phyloP scores from a whole-genome alignment of 148 eudicot species.

The Simmondsia chinensis region DNA sequence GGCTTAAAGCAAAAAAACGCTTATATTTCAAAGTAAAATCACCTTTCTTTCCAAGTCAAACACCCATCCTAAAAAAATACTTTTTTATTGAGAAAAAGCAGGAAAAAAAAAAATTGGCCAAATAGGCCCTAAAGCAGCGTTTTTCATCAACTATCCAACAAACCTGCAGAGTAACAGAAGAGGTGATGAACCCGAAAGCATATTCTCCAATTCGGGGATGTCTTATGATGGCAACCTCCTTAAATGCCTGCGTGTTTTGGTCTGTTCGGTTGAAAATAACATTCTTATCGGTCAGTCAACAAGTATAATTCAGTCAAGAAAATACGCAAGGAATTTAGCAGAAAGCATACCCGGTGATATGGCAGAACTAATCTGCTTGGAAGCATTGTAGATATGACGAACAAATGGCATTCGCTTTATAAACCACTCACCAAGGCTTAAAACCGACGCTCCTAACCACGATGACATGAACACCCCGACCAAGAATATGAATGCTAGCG shows the following conservation, averaged over 20 bases:
- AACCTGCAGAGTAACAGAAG: slow-evolving; percentile 68
- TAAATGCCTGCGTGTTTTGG: slow-evolving; percentile 70
- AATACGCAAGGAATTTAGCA: not conserved
- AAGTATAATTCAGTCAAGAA: too few relatives aligned
- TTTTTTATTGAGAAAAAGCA: too few relatives aligned
- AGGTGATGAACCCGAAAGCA: slow-evolving; percentile 88
- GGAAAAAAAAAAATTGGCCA: too few relatives aligned
- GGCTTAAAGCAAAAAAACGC: too few relatives aligned
- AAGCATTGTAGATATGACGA: slow-evolving; percentile 72
- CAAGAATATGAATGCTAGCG: slow-evolving; percentile 72
- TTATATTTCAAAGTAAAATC: too few relatives aligned
- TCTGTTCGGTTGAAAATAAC: too few relatives aligned
- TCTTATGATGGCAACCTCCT: slow-evolving; percentile 80
- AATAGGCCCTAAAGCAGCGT: too few relatives aligned
- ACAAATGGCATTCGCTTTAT: slow-evolving; percentile 76
- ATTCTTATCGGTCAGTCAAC: too few relatives aligned
- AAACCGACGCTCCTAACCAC: slow-evolving; percentile 77
- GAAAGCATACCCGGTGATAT: slow-evolving; percentile 68
- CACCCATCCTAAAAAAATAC: too few relatives aligned
- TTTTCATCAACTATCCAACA: not conserved
- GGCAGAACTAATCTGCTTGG: slow-evolving; percentile 79
- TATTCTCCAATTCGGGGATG: slow-evolving; percentile 86
- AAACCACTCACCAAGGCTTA: slow-evolving; percentile 80
- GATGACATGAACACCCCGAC: slow-evolving; percentile 86
- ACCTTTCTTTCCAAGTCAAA: too few relatives aligned